Percentiles rank a stretch among this genome's conserved stretches.
Evolutionary conservation across 306 rosid species (phyloP).

Genomic region (Gastrolobium villosum): DNA sequence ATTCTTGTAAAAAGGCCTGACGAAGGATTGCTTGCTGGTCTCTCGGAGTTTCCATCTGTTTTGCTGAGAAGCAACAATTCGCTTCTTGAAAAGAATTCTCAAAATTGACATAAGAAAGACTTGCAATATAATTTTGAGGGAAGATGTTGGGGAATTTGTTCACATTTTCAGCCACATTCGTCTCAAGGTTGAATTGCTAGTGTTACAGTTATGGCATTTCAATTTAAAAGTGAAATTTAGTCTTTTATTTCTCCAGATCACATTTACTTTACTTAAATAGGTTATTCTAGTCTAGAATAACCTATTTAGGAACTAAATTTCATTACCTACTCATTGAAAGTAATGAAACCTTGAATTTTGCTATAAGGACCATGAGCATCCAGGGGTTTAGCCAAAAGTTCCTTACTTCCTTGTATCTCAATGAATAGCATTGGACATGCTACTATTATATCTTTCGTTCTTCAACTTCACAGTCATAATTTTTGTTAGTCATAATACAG

Average conservation of each 20-base stretch:
- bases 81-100: conserved; percentile 60
- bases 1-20: conserved; percentile 87
- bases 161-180: conserved; percentile 94
- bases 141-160: conserved; percentile 86
- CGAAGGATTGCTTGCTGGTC: conserved; percentile 96
- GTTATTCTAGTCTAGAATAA: conserved; percentile 5
- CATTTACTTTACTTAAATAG: not conserved
- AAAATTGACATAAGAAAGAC: conserved; percentile 65
- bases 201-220: conserved; percentile 52
- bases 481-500: not conserved
- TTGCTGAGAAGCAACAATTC: conserved; percentile 58
- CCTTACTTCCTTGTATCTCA: not conserved
- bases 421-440: conserved; percentile 2
- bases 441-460: not conserved
- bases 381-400: not conserved
- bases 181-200: conserved; percentile 83
- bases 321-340: not conserved
- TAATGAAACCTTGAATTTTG: conserved; percentile 3
- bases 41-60: conserved; percentile 96
- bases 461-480: not conserved
- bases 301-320: not conserved
- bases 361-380: not conserved
- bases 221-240: conserved; percentile 34
- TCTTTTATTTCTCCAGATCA: conserved; percentile 14
- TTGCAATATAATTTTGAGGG: conserved; percentile 62